Evolutionary conservation across 2,329 filamentous ascomycete species (phyloP), one percentile per base, ranked within the genome.

Genomic region (Fusarium sp.): DNA sequence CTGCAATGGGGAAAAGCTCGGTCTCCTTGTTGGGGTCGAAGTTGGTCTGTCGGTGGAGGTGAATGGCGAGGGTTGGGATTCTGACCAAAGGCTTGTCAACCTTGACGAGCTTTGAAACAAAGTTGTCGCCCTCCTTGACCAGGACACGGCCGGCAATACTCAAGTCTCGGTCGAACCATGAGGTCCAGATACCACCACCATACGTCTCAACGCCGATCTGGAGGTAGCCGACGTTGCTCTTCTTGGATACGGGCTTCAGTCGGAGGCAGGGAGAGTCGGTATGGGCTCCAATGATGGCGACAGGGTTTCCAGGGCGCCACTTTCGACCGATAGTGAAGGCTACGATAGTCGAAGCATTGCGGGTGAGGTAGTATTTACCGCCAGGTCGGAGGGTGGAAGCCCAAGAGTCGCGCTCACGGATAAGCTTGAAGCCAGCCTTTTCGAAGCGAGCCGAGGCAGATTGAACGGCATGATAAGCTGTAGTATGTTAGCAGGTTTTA

Each of bases 21-120:
- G 92, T 94, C 86, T 99, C 96, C 86, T 98, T 98, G 87, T 98
- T 99, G 80, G 97, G 97, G 63, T 94, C 88, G 79, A 99, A 99
- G 72, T 88, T 94, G 78, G 93, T 89, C 77, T 94, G 91, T 62
- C 96, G 92, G 79, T 98, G 93, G 66, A 99, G 90, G 83, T 99
- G 96, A 75, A 98, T 97, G 39, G 96, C 96, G 73, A 99, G 87
- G 8, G 95, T 98, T 4, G 96, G 96, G 69, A 99, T 96, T 58
- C 96, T 90, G 75, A 98, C 88, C 77, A 99, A 93, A 22, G 96
- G 96, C 79, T 93, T 91, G 78, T 97, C 93, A 73, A 99, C 90
- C 85, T 97, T 96, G 84, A 98, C 90, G 64, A 99, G 88, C 83
- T 92, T 95, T 84, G 94, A 93, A 71, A 91, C 89, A 74, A 97